Evolutionary conservation across 306 rosid genomes (phyloP).

Genomic region (Vicia sativa): DNA sequence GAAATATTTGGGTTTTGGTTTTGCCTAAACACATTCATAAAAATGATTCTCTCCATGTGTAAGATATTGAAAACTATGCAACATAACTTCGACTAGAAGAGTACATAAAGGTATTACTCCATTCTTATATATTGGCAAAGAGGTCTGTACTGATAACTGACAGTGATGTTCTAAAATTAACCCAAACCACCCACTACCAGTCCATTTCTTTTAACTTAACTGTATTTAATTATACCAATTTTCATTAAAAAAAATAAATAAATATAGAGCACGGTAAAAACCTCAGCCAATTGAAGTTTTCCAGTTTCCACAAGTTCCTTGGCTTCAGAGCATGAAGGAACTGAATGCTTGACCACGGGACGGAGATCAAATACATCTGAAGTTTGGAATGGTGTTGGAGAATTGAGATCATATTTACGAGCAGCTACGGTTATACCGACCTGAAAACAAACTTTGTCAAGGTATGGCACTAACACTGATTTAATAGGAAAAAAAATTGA

Average conservation of each 20-base stretch:
- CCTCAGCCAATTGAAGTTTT: constrained; percentile 96
- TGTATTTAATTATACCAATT: neutral
- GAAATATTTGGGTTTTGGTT: neutral
- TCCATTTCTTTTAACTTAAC: neutral
- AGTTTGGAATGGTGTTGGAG: constrained; percentile 75
- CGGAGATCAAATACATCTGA: constrained; percentile 82
- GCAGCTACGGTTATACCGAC: constrained; percentile 86
- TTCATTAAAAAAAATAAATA: neutral
- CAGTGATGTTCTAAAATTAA: constrained; percentile 18
- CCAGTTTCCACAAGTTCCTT: constrained; percentile 98
- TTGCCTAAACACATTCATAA: neutral
- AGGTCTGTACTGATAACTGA: neutral
- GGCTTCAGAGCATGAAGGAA: constrained; percentile 94
- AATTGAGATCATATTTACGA: constrained; percentile 76
- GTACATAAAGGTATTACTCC: neutral
- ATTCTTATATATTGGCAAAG: neutral
- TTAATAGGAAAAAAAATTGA: neutral
- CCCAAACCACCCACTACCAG: constrained; percentile 8
- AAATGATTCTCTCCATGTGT: neutral
- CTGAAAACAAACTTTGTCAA: constrained; percentile 50
- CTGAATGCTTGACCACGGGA: constrained; percentile 95
- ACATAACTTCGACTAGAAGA: neutral
- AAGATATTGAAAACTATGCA: constrained; percentile 4
- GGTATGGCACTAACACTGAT: constrained; percentile 6
- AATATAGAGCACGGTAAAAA: constrained; percentile 35